Base-by-base conservation (phyloP, 441 rosid genomes). In the Cnidoscolus chayamansa region DNA sequence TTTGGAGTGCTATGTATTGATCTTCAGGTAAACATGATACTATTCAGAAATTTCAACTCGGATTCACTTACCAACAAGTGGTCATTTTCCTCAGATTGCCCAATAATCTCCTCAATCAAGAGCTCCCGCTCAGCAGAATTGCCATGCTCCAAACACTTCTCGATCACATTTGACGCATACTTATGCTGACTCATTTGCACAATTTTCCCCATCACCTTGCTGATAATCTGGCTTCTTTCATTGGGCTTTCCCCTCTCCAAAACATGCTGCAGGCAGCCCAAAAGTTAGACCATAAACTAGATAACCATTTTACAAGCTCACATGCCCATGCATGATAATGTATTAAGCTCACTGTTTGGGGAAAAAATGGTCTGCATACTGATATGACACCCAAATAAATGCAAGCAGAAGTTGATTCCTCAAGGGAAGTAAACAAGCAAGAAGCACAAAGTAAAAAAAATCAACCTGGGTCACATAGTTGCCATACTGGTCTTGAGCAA, bases 401-500 rank as follows among this genome's bases (percentile, higher is more conserved):
- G 4, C 0, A 16, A 6, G 12, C 17, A 67, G n/a, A 56, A 56
- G n/a, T 63, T 16, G 37, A 12, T 32, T 0, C 40, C 3, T 30
- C 9, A 59, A 30, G 60, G 13, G 10, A 37, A 57, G 71, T 64
- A 30, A 63, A 31, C 30, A 31, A 31, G 2, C 20, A 50, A 15
- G 25, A 20, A 15, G 70, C 20, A 48, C 45, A 70, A 71, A 1
- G 15, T 19, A 74, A 60, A 35, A 10, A 63, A 73, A 61, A 50
- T 84, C 73, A 58, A 93, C 99, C 98, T 96, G 99, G 47, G 93
- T 90, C 64, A 96, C 97, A 80, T 96, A 96, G 84, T 96, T 96
- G 65, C 99, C 99, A 85, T 96, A 96, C 78, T 91, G 99, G 77
- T 96, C 97, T 76, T 87, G 93, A 80, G 99, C 97, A 83, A 96